Base-by-base conservation (phyloP, 192 early-diverging fungal species). In the Jimgerdemannia lactiflua region DNA sequence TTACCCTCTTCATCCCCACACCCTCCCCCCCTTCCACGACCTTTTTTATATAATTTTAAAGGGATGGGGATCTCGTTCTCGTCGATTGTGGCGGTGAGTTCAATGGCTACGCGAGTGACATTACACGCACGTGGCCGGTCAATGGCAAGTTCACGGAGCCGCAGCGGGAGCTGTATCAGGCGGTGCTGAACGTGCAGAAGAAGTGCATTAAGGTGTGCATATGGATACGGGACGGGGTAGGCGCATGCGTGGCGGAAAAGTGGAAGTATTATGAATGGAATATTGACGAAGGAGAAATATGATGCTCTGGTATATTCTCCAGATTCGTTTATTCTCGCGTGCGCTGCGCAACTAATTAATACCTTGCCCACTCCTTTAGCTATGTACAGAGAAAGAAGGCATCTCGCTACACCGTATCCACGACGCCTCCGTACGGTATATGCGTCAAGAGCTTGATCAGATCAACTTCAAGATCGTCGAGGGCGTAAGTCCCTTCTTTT, bases 91-190 rank as follows among this genome's bases (percentile, higher is more conserved):
- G 98, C 59, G 91, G 90, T 43, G 95, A 97, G 79, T 95, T 92
- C 73, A 91, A 92, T 67, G 88, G 90, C 3, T 99, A 99, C 79
- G 95, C 94, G 14, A 90, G 90, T 64, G 98, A 99, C 76, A 91
- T 97, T 66, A 97, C 96, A 0, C 89, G 98, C 65, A 96, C 96
- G 0, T 97, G 95, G 92, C 96, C 96, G 2, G 91, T 97, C 42
- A 92, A 89, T 75, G 96, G 96, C 18, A 95, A 88, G 67, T 97
- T 97, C 70, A 89, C 90, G 4, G 77, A 84, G 43, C 82, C 90
- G 3, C 98, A 99, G 79, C 83, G 87, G 40, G 89, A 95, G 43
- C 80, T 99, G 4, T 98, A 98, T 84, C 87, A 91, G 65, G 91
- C 89, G 3, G 91, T 99, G 29, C 80, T 98, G 43, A 87, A 90